Conservation (phyloP, 371 early-diverging fungal species). For the Rhizomucor pusillus region DNA sequence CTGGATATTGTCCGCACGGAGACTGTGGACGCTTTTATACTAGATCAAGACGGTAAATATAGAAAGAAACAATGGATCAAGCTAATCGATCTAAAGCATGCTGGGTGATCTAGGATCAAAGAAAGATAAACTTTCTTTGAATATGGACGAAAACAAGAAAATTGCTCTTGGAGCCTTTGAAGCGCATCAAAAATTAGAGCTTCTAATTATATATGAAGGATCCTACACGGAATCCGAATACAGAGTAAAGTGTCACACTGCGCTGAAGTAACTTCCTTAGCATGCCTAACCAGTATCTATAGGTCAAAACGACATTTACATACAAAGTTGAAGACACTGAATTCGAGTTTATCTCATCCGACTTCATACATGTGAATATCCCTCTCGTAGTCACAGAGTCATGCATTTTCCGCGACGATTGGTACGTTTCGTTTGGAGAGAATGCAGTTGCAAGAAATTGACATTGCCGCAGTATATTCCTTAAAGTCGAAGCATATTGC, state of each 20-base stretch:
- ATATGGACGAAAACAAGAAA: conserved; percentile 40
- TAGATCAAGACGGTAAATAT: not conserved
- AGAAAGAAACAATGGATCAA: not conserved
- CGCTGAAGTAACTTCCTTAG: not conserved
- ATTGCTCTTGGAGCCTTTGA: conserved; percentile 54
- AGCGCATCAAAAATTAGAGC: conserved; percentile 46
- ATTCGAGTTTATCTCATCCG: conserved; percentile 50
- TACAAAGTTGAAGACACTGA: conserved; percentile 47
- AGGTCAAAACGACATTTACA: conserved; percentile 51
- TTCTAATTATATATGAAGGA: conserved; percentile 56
- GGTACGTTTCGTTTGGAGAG: conserved; percentile 28
- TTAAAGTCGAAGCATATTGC: conserved; percentile 59
- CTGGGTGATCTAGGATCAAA: too few relatives aligned
- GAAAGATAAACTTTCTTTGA: too few relatives aligned
- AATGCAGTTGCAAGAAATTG: not conserved
- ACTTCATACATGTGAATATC: conserved; percentile 52
- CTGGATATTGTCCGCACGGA: conserved; percentile 28
- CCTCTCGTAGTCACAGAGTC: conserved; percentile 58
- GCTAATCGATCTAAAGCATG: too few relatives aligned
- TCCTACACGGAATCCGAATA: conserved; percentile 52
- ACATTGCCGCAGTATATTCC: conserved; percentile 37
- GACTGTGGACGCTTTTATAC: conserved; percentile 9
- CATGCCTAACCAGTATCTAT: not conserved
- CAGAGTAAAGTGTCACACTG: conserved; percentile 30
- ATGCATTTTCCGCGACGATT: conserved; percentile 56